Base-by-base conservation (phyloP, 2,329 filamentous ascomycete species). In the Aspergillus eucalypticola region DNA sequence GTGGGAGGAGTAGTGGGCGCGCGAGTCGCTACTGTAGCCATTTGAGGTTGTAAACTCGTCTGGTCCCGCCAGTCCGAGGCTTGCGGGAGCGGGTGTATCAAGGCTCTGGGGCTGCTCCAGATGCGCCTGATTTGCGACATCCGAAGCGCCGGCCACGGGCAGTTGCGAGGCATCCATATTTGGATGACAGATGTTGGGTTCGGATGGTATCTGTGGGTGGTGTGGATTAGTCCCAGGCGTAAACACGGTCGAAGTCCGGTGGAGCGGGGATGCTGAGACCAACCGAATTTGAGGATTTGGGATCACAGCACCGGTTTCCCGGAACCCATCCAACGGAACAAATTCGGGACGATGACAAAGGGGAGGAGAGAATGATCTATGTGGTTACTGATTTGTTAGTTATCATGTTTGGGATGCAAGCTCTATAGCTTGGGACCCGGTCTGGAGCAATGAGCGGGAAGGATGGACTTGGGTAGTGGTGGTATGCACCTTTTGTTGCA, bases 1-100 rank as follows among this genome's bases (percentile, higher is more conserved):
- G 17, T 78, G 77, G 57, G 78, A 76, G 61, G 79, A 74, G 67
- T 82, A 82, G 56, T 84, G 83, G 15, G 82, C 79, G 54, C 71
- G 72, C 19, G 78, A 77, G 65, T 80, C 75, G 70, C 81, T 79
- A 60, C 74, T 76, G 62, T 78, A 78, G 54, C 74, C 79, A 65
- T 73, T 73, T 66, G 60, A 69, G 67, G 41, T 67, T 51, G 65
- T 64, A 21, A 70, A 64, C 63, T 80, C 75, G 55, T 80, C 79
- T 58, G 76, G 72, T 44, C 73, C 68, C 38, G 73, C 72, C 48
- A 70, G 67, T 60, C 71, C 69, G 25, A 68, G 60, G 39, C 70
- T 70, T 32, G 70, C 65, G 41, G 69, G 64, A 21, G 58, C 60
- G 42, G 65, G 62, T 17, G 68, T 63, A 19, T 73, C 71, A 7